phyloP scores from a whole-genome alignment of 2,329 filamentous ascomycete species.

The Pseudogymnoascus sp. region DNA sequence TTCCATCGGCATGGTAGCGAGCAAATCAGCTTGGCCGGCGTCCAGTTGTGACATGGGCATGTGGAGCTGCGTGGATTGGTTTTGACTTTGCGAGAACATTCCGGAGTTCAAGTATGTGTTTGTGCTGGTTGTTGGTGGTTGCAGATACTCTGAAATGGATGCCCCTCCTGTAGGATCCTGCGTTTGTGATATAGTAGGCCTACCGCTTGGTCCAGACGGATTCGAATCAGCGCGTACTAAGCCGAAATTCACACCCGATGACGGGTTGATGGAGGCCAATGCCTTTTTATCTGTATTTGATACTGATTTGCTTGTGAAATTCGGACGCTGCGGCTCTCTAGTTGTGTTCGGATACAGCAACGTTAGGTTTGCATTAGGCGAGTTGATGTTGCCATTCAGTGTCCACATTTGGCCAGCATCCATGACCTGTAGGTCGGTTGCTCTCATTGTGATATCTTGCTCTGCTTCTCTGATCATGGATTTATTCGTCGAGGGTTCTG shows the following conservation, averaged over 20 bases:
- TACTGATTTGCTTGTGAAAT: not conserved
- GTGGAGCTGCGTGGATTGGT: not conserved
- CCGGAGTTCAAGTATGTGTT: not conserved
- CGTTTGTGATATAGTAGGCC: not conserved
- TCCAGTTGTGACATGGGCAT: not conserved
- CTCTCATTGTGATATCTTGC: not conserved
- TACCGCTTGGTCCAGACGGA: not conserved
- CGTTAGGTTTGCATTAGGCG: conserved; percentile 72
- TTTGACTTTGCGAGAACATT: not conserved
- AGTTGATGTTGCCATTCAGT: conserved; percentile 76
- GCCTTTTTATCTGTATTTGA: not conserved
- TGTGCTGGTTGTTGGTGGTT: not conserved
- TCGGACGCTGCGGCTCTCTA: conserved; percentile 13
- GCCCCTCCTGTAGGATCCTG: not conserved
- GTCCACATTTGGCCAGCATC: conserved; percentile 46
- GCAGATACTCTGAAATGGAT: not conserved
- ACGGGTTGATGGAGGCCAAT: not conserved
- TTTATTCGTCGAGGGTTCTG: not conserved
- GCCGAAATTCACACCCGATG: not conserved
- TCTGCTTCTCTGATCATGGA: not conserved
- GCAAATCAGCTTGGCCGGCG: not conserved
- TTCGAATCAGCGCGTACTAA: not conserved
- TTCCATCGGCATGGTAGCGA: not conserved
- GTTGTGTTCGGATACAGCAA: conserved; percentile 51
- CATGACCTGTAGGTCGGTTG: not conserved